These are phyloP conservation scores for Sphagnum tenellum DNA, from an alignment of 225 moss, liverwort and hornwort species.

Conservation along the genomic window DNA sequence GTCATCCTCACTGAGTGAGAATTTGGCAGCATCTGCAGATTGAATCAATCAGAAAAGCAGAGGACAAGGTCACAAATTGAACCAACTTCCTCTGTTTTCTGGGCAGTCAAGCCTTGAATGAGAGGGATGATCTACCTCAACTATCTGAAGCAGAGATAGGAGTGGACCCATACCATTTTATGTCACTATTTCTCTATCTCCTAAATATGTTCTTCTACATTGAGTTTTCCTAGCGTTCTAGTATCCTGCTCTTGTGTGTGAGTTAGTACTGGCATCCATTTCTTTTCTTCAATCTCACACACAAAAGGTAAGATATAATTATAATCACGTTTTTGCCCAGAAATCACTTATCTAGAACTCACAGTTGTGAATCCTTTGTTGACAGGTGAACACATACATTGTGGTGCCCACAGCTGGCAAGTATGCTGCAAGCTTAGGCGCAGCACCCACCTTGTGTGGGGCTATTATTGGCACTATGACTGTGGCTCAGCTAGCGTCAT, in stretches of 20 bases:
- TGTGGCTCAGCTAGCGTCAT: conserved; percentile 70
- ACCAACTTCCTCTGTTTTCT: conserved; percentile 73
- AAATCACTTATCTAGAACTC: no score
- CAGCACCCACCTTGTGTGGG: conserved; percentile 75
- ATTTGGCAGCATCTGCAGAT: conserved; percentile 66
- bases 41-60: conserved; percentile 67
- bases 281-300: no score
- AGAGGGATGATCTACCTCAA: conserved; percentile 26
- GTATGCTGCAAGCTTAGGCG: conserved; percentile 56
- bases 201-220: conserved; percentile 77
- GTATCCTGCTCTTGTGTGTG: no score
- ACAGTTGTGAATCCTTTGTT: not conserved
- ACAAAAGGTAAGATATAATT: no score
- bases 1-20: no score
- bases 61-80: conserved; percentile 74
- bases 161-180: conserved; percentile 37
- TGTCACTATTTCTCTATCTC: conserved; percentile 63
- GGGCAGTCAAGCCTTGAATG: conserved; percentile 49
- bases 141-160: conserved; percentile 15
- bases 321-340: no score
- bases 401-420: conserved; percentile 83
- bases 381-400: conserved; percentile 76
- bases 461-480: conserved; percentile 84
- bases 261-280: no score
- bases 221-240: conserved; percentile 20